Conservation (phyloP, 257 asterid genomes). For the Solanum lycopersicoides region DNA sequence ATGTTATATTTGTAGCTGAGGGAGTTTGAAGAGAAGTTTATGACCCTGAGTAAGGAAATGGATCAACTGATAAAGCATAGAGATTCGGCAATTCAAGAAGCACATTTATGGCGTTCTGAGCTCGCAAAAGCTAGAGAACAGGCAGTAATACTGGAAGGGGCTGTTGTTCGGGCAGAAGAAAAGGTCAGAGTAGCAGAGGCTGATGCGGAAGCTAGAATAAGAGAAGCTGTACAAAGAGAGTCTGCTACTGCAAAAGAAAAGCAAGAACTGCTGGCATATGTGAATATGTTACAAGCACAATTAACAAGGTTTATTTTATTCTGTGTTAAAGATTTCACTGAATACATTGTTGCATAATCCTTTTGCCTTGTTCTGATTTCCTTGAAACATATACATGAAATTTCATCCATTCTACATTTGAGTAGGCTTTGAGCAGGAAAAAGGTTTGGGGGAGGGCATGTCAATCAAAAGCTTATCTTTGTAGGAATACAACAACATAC, state of each 20-base stretch:
- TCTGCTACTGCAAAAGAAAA: conserved; percentile 64
- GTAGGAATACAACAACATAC: background rate
- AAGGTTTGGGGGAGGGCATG: background rate
- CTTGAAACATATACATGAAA: background rate
- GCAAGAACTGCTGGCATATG: conserved; percentile 64
- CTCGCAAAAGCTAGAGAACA: conserved; percentile 93
- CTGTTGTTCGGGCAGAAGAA: conserved; percentile 92
- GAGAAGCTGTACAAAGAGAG: conserved; percentile 61
- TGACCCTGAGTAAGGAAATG: conserved; percentile 52
- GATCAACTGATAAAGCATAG: conserved; percentile 65
- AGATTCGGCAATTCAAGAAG: conserved; percentile 75
- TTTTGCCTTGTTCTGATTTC: background rate
- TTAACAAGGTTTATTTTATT: conserved; percentile 44
- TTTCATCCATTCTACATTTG: background rate
- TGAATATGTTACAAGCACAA: conserved; percentile 67
- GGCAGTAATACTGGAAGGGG: conserved; percentile 89
- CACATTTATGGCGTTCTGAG: conserved; percentile 98
- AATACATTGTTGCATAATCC: background rate
- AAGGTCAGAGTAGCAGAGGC: conserved; percentile 75
- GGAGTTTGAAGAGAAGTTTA: conserved; percentile 56
- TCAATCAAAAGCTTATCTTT: background rate
- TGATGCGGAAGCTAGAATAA: conserved; percentile 72
- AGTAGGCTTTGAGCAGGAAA: background rate
- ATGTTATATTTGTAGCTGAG: conserved; percentile 32
- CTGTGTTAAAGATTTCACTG: background rate